Conservation (phyloP, 2,329 filamentous ascomycete genomes). For the Tolypocladium pustulatum region DNA sequence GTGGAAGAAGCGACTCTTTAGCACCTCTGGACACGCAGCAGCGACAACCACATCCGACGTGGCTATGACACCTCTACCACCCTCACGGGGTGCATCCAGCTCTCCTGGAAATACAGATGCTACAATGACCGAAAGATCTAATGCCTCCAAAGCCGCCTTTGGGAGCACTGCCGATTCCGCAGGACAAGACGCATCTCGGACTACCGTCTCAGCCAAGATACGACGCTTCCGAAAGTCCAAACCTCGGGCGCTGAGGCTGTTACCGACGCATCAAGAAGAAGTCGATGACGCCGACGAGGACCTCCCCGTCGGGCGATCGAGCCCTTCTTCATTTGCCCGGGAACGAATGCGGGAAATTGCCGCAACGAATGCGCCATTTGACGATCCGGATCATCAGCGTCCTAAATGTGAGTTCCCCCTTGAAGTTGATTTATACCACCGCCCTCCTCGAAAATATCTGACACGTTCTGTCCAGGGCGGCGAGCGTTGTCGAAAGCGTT, state of each 20-base stretch:
- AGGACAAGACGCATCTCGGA: constrained; percentile 1
- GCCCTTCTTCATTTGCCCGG: constrained; percentile 32
- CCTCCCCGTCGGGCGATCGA: constrained; percentile 21
- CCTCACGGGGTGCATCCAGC: constrained; percentile 1
- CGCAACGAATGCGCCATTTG: constrained; percentile 29
- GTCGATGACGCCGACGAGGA: constrained; percentile 17
- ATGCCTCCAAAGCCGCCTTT: not conserved
- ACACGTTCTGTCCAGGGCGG: constrained; percentile 23
- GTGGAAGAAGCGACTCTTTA: constrained; percentile 25
- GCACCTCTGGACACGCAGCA: constrained; percentile 10
- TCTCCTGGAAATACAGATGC: not conserved
- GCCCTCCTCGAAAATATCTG: not conserved
- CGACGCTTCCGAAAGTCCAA: constrained; percentile 15
- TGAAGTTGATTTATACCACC: not conserved
- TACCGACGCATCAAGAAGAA: constrained; percentile 28
- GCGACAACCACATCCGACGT: constrained; percentile 8
- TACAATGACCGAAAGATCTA: not conserved
- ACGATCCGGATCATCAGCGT: constrained; percentile 28
- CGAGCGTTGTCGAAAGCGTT: constrained; percentile 32
- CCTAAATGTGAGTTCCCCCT: constrained; percentile 25
- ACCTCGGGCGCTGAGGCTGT: constrained; percentile 19
- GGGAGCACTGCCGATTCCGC: not conserved
- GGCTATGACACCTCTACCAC: constrained; percentile 14
- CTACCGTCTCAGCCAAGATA: constrained; percentile 9
- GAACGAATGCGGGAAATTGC: constrained; percentile 33